Evolutionary conservation across 108 stramenopile species (phyloP).

Genomic region (Cyclostephanos tholiformis): DNA sequence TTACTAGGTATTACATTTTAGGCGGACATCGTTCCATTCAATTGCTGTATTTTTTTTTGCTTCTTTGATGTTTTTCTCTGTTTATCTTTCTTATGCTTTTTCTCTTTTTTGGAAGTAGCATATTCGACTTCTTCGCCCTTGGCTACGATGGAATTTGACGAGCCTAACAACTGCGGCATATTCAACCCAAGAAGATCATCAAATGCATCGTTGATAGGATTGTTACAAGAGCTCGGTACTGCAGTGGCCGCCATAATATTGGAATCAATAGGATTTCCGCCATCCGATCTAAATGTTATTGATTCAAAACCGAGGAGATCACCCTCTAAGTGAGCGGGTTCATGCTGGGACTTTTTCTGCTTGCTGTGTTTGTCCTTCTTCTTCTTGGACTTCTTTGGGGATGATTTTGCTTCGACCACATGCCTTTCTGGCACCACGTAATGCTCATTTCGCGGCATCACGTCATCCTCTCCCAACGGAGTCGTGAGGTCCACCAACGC

Average conservation of each 20-base stretch:
- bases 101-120: conserved; percentile 5
- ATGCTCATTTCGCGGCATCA: conserved; percentile 77
- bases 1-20: no score
- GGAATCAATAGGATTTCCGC: conserved; percentile 10
- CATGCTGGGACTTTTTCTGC: conserved; percentile 39
- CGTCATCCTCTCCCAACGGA: conserved; percentile 84
- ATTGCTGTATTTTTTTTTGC: neutral
- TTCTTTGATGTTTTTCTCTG: conserved; percentile 11
- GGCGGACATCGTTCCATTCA: no score
- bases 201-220: conserved; percentile 70
- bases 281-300: conserved; percentile 43
- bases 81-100: conserved; percentile 10
- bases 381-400: conserved; percentile 40
- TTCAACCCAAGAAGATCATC: conserved; percentile 75
- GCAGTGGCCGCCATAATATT: conserved; percentile 5
- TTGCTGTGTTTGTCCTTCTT: conserved; percentile 70
- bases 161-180: conserved; percentile 17
- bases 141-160: neutral
- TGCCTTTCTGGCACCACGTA: conserved; percentile 63
- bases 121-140: neutral
- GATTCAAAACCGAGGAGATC: conserved; percentile 59
- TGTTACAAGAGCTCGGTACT: conserved; percentile 18
- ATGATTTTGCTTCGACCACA: neutral
- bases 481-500: conserved; percentile 84
- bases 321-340: conserved; percentile 5